phyloP scores from a whole-genome alignment of 768 basidiomycete genomes.

The Tricholomella constricta region DNA sequence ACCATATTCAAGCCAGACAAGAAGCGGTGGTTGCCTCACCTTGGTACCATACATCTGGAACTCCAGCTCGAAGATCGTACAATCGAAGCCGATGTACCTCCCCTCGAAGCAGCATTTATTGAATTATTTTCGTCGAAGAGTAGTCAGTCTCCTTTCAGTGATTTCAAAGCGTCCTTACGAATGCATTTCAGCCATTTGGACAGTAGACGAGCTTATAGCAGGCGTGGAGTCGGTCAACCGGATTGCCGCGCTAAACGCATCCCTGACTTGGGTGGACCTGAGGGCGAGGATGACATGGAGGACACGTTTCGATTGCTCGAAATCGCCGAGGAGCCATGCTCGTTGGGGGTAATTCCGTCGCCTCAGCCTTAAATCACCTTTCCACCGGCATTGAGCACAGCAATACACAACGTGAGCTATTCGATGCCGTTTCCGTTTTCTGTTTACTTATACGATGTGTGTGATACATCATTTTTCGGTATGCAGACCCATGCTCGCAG shows the following conservation, averaged over 20 bases:
- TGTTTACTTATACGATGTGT: too few species aligned
- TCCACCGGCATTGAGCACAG: too few species aligned
- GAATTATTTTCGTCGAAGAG: conserved; percentile 79
- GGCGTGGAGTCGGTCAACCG: conserved; percentile 68
- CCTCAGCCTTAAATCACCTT: too few species aligned
- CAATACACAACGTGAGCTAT: too few species aligned
- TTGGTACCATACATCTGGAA: conserved; percentile 82
- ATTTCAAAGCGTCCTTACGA: background rate
- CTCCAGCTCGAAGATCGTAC: conserved; percentile 82
- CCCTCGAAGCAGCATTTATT: conserved; percentile 89
- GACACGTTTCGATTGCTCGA: conserved; percentile 69
- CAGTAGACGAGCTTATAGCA: conserved; percentile 63
- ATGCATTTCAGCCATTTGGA: conserved; percentile 62
- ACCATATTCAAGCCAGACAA: conserved; percentile 91
- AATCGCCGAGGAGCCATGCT: conserved; percentile 50
- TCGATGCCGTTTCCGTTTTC: too few species aligned
- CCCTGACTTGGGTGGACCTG: conserved; percentile 82
- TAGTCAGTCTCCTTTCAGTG: conserved; percentile 34
- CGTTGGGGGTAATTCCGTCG: too few species aligned
- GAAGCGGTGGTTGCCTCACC: conserved; percentile 83
- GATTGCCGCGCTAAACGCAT: conserved; percentile 66
- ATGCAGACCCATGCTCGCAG: too few species aligned
- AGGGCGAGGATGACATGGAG: conserved; percentile 73
- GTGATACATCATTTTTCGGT: too few species aligned
- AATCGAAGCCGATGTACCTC: conserved; percentile 74